These are phyloP conservation scores for Ensete glaucum DNA, from an alignment of 176 grass and related monocot species.

Conservation along the genomic window DNA sequence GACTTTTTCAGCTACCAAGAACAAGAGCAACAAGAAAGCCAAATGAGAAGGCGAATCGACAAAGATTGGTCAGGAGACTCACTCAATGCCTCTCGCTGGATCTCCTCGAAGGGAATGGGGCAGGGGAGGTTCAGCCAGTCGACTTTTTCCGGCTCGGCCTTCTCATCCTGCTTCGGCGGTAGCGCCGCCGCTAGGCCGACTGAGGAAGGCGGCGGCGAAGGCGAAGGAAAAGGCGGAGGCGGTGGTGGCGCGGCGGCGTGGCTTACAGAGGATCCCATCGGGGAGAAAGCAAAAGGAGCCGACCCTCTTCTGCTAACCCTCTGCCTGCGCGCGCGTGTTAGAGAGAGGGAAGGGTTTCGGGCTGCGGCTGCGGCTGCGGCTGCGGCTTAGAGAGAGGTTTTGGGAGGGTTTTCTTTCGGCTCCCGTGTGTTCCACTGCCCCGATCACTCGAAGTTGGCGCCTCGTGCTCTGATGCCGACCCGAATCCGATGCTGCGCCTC, in stretches of 20 bases:
- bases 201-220: background rate
- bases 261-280: conserved; percentile 2
- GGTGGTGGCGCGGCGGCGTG: background rate
- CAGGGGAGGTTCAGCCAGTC: conserved; percentile 68
- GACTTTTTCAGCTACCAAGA: no score
- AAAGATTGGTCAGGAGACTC: conserved; percentile 9
- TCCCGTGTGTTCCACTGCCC: no score
- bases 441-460: no score
- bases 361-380: no score
- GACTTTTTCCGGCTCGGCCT: conserved; percentile 38
- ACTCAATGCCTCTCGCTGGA: conserved; percentile 59
- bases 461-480: no score
- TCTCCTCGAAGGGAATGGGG: conserved; percentile 45
- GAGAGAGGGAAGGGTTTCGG: background rate
- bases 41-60: background rate
- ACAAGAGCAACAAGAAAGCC: background rate
- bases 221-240: background rate
- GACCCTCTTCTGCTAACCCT: background rate
- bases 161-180: conserved; percentile 8
- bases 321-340: no score
- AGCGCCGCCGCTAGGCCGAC: background rate
- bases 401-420: background rate
- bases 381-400: background rate
- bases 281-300: no score
- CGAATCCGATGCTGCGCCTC: no score